These are phyloP conservation scores for Trametes pubescens DNA, from an alignment of 1,284 basidiomycete species.

Conservation along the genomic window DNA sequence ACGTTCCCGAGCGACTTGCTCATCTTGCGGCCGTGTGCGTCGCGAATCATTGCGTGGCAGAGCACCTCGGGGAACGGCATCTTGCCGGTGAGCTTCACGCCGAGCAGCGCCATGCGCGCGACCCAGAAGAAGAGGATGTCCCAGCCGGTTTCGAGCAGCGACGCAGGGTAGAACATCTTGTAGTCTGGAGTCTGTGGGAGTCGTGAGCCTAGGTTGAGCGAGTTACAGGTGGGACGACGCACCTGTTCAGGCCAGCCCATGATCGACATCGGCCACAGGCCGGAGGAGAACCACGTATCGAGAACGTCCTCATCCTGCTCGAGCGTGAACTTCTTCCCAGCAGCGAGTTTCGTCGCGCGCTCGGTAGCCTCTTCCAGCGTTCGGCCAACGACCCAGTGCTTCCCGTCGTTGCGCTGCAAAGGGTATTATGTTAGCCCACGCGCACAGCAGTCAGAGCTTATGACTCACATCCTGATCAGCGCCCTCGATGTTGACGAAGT, in stretches of 20 bases:
- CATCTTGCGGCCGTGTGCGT: conserved; percentile 99
- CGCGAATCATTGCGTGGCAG: conserved; percentile 99
- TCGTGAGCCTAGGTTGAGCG: background rate
- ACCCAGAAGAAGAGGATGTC: conserved; percentile 99
- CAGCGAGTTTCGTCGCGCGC: conserved; percentile 80
- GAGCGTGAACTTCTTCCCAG: conserved; percentile 76
- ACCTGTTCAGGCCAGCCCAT: conserved; percentile 97
- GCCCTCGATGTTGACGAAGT: conserved; percentile 91
- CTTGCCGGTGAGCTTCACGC: conserved; percentile 87
- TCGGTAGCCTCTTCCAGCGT: conserved; percentile 82
- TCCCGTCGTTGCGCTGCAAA: conserved; percentile 69
- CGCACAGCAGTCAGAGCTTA: background rate
- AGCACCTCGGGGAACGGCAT: conserved; percentile 98
- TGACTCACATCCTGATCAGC: conserved; percentile 73
- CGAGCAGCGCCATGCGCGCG: conserved; percentile 97
- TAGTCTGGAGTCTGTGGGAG: conserved; percentile 59
- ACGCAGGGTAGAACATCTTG: conserved; percentile 87
- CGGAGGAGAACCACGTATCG: conserved; percentile 99
- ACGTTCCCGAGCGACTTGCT: conserved; percentile 98
- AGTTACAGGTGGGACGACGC: conserved; percentile 21
- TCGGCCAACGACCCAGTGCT: conserved; percentile 93
- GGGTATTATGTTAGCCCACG: conserved; percentile 10
- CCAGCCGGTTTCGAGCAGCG: conserved; percentile 97
- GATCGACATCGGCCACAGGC: conserved; percentile 97
- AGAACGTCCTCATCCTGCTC: conserved; percentile 98